Base-by-base conservation (phyloP, 768 basidiomycete genomes). In the Ramaria rubella region DNA sequence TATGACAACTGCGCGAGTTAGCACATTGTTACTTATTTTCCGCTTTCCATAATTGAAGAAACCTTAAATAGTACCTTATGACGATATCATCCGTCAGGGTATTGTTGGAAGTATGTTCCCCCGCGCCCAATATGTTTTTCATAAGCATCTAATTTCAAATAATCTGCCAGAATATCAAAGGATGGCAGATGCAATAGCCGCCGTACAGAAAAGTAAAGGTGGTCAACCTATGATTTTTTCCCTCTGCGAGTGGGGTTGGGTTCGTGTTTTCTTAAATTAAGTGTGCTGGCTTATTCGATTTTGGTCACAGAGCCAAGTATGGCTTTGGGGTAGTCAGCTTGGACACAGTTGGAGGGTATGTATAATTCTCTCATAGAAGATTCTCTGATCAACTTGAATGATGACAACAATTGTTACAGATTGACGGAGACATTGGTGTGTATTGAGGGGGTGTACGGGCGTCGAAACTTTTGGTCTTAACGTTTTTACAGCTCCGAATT, bases 281-380 rank as follows among this genome's bases (percentile, higher is more conserved):
- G 12, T 30, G 29, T 19, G 3, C 19, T 15, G 9, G 2, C 43
- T 23, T 21, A 30, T 6, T 31, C 11, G 30, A 8, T 4, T 45
- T 30, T 40, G 36, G 5, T 44, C 55, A n/a, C 59, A 83, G 80
- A 72, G 78, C 63, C 77, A 83, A 70, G 80, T 81, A 0, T 85
- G 81, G 83, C 56, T 78, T 4, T 86, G 85, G 85, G 85, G 79
- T 1, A 74, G 67, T 59, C 67, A 67, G 24, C 69, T 81, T 15
- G 84, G 84, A 0, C 83, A 86, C 61, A 81, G 79, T 63, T 85
- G 85, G 85, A 72, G 85, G 68, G 83, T 83, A 60, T 50, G 77
- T 64, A 8, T 21, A n/a, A 12, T 36, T 3, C 17, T 2, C 38
- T 26, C 15, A 8, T 49, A 33, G 36, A 2, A 15, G 40, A n/a